These are phyloP conservation scores for Hippophae gyantsensis DNA, from an alignment of 306 rosid genomes.

Conservation along the genomic window DNA sequence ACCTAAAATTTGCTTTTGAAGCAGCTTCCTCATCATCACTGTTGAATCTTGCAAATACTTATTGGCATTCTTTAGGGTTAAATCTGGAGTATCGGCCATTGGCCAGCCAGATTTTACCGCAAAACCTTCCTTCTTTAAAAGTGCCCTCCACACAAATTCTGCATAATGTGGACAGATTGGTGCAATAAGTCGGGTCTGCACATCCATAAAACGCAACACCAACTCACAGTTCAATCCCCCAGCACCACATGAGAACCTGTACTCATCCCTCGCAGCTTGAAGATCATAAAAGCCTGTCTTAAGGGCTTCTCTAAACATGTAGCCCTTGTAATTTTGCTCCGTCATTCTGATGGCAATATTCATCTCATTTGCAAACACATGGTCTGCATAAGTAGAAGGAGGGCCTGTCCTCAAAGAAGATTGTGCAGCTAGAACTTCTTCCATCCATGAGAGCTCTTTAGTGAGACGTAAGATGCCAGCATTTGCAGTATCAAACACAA, in stretches of 20 bases:
- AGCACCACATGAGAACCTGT: constrained; percentile 70
- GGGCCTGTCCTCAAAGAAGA: constrained; percentile 63
- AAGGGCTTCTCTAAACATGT: constrained; percentile 81
- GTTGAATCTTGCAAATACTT: constrained; percentile 78
- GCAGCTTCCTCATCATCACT: constrained; percentile 73
- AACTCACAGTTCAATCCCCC: constrained; percentile 66
- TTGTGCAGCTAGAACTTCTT: constrained; percentile 59
- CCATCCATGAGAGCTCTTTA: constrained; percentile 78
- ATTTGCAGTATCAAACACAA: constrained; percentile 80
- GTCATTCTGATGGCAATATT: constrained; percentile 69
- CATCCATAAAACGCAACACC: constrained; percentile 74
- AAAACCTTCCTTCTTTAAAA: constrained; percentile 76
- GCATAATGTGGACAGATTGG: constrained; percentile 95
- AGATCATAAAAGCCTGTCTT: constrained; percentile 88
- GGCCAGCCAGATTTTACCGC: constrained; percentile 87
- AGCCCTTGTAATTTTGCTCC: constrained; percentile 62
- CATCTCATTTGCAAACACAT: constrained; percentile 71
- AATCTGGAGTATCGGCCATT: constrained; percentile 51
- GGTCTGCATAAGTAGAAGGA: constrained; percentile 71
- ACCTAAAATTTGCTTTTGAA: constrained; percentile 71
- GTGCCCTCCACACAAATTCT: constrained; percentile 72
- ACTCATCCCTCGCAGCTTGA: constrained; percentile 87
- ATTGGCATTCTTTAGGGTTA: constrained; percentile 68
- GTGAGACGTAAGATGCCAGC: constrained; percentile 80
- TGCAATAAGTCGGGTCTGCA: constrained; percentile 76